Conservation (phyloP, 1,284 basidiomycete species). For the Hemileia vastatrix region DNA sequence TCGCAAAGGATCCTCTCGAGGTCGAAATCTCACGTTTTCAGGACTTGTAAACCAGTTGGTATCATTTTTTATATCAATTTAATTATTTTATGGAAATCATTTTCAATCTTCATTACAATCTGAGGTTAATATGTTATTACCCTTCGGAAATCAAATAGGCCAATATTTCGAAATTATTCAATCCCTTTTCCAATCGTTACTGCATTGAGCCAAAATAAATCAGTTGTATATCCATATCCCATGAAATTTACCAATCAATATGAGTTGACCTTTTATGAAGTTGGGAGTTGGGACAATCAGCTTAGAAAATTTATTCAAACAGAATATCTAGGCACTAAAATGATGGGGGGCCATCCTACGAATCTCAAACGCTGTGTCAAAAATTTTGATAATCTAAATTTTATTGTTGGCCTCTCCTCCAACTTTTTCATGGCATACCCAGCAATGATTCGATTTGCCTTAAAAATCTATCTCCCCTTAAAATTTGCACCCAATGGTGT, state of each 20-base stretch:
- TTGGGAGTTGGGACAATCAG: slow-evolving; percentile 17
- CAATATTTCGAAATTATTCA: slow-evolving; percentile 17
- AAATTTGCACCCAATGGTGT: too few species aligned
- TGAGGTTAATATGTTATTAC: too few species aligned
- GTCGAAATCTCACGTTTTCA: slow-evolving; percentile 16
- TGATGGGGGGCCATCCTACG: slow-evolving; percentile 7
- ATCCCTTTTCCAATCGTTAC: slow-evolving; percentile 16
- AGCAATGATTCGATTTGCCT: not conserved
- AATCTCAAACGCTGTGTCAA: slow-evolving; percentile 2
- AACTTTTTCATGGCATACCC: slow-evolving; percentile 20
- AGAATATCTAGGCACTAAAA: slow-evolving; percentile 9
- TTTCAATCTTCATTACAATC: too few species aligned
- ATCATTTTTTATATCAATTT: too few species aligned
- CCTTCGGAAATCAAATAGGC: slow-evolving; percentile 1
- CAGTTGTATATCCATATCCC: slow-evolving; percentile 1
- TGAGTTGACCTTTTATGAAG: slow-evolving; percentile 17
- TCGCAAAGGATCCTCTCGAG: slow-evolving; percentile 5
- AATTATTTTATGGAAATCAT: too few species aligned
- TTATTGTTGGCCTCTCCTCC: slow-evolving; percentile 15
- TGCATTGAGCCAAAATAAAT: not conserved
- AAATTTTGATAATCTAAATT: slow-evolving; percentile 18
- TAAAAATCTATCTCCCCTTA: too few species aligned
- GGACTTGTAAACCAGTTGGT: slow-evolving; percentile 8
- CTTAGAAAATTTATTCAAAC: slow-evolving; percentile 13
- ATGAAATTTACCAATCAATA: slow-evolving; percentile 7